Percentiles rank a stretch among this genome's conserved stretches.
Evolutionary conservation across 768 basidiomycete species (phyloP).

Genomic region (Hygrocybe coccinea): DNA sequence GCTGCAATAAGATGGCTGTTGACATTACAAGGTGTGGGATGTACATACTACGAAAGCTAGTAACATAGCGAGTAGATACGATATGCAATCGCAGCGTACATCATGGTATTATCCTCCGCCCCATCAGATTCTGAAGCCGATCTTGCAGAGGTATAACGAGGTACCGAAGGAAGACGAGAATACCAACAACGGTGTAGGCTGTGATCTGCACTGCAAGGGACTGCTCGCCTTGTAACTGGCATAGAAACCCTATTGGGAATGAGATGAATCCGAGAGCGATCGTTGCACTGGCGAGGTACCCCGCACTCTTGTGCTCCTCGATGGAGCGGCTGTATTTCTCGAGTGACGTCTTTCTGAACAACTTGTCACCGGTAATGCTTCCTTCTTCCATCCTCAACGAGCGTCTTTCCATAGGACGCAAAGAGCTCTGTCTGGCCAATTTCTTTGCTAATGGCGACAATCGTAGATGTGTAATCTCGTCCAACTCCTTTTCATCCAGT

Average conservation of each 20-base stretch:
- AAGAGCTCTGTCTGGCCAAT: neutral
- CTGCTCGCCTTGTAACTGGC: neutral
- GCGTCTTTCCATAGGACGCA: neutral
- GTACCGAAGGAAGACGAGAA: neutral
- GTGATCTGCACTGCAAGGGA: neutral
- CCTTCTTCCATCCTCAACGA: neutral
- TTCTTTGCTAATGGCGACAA: neutral
- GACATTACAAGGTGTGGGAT: too few species aligned
- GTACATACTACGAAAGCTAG: too few species aligned
- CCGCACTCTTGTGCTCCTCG: neutral
- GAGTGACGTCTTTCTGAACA: conserved; percentile 1
- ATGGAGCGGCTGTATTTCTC: conserved; percentile 2
- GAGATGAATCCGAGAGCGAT: neutral
- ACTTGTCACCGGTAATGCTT: neutral
- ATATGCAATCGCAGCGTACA: too few species aligned
- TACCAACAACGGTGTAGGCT: neutral
- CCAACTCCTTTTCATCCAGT: neutral
- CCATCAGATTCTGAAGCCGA: neutral
- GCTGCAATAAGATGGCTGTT: too few species aligned
- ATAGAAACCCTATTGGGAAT: neutral
- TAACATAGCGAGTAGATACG: too few species aligned
- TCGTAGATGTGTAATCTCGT: neutral
- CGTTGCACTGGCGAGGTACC: neutral
- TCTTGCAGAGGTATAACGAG: conserved; percentile 2
- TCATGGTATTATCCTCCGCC: neutral